Base-by-base conservation (phyloP, 2,329 filamentous ascomycete species). In the Sclerotinia glacialis region DNA sequence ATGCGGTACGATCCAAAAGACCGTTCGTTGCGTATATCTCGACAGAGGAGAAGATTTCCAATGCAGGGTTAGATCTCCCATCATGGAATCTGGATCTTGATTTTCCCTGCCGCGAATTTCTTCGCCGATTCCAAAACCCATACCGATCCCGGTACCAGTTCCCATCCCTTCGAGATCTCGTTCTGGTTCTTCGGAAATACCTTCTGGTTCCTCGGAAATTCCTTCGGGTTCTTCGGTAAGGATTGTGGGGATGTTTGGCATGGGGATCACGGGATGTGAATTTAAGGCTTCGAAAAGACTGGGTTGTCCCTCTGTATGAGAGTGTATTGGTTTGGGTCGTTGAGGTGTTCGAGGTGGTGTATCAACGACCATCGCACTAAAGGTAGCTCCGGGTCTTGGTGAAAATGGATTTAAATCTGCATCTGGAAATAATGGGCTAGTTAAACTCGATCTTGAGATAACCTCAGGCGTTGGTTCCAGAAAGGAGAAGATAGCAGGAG, bases 1-100 rank as follows among this genome's bases (percentile, higher is more conserved):
- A 52, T 65, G 6, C 7, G 63, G 63, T 9, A 65, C 63, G 23
- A 65, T 65, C 63, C 63, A 60, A 18, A 65, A 65, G 6, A 65
- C 54, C 6, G 63, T 60, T 40, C 63, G 63, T 59, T 65, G 63
- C 16, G 55, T 65, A 18, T 65, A 65, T 9, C 63, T 46, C 6
- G 53, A 49, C 14, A 65, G 21, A 7, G 42, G 28, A 23, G 31
- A 31, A 34, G 42, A 59, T 59, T 59, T 46, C 63, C 63, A 65
- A 46, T 59, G 55, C 6, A 65, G 23, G 26, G 63, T 65, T 21
- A 44, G 23, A 34, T 65, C 63, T 18, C 54, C 53, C 4, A 21
- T 49, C 58, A 60, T 65, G 26, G 53, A 28, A 34, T 49, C 37
- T 23, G 63, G 34, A 58, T 34, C 42, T 14, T 34, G 47, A 12